Conservation (phyloP, 2,329 filamentous ascomycete genomes). For the Thermomyces lanuginosus region DNA sequence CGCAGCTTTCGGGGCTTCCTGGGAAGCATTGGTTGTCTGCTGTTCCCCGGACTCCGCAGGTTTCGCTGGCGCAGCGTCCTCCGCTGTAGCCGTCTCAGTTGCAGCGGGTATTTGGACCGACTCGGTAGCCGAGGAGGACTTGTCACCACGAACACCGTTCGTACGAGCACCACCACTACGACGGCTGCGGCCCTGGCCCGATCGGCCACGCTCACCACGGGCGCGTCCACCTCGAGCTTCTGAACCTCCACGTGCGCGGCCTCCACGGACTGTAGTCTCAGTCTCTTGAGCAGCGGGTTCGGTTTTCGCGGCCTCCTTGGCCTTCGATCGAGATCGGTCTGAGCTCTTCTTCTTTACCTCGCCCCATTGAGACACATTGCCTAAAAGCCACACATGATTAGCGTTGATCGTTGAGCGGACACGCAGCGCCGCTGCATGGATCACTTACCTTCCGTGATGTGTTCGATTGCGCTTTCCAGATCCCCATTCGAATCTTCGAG, state of each 20-base stretch:
- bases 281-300: conserved; percentile 20
- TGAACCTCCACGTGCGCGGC: conserved; percentile 32
- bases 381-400: conserved; percentile 12
- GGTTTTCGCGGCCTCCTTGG: conserved; percentile 31
- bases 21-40: conserved; percentile 9
- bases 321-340: conserved; percentile 30
- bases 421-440: not conserved
- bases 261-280: conserved; percentile 21
- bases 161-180: conserved; percentile 27
- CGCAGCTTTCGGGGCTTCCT: conserved; percentile 17
- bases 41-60: conserved; percentile 11
- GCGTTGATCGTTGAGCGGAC: not conserved
- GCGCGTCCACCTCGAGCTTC: conserved; percentile 31
- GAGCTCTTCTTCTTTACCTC: conserved; percentile 37
- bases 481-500: conserved; percentile 54
- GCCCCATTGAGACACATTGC: conserved; percentile 37
- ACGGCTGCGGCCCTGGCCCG: conserved; percentile 31
- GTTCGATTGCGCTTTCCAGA: conserved; percentile 33
- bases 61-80: conserved; percentile 12
- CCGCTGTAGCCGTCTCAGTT: conserved; percentile 9
- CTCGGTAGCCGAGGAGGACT: conserved; percentile 11
- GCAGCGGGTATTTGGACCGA: conserved; percentile 4
- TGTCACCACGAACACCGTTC: conserved; percentile 27
- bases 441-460: conserved; percentile 33
- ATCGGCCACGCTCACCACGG: conserved; percentile 33